These are phyloP conservation scores for Penicillium coffeae DNA, from an alignment of 495 filamentous ascomycete genomes.

Conservation along the genomic window DNA sequence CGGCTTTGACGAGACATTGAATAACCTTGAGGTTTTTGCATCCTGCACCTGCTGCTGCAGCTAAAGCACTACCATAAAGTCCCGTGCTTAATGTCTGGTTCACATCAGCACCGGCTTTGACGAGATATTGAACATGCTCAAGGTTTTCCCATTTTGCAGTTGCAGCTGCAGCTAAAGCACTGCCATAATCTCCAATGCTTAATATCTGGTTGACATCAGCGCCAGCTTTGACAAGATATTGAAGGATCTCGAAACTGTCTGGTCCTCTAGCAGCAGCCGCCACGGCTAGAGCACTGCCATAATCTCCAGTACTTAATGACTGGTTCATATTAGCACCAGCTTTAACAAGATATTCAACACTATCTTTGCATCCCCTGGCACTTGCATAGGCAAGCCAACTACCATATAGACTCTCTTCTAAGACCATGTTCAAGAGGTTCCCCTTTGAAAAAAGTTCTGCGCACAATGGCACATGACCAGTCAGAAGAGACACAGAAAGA, in stretches of 20 bases:
- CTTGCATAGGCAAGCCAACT: background rate
- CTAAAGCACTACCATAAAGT: background rate
- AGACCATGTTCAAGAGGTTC: no score
- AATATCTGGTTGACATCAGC: background rate
- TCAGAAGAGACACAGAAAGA: background rate
- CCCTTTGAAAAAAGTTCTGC: background rate
- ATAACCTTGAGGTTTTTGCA: background rate
- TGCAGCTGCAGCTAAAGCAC: background rate
- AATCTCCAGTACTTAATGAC: background rate
- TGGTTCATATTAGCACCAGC: background rate
- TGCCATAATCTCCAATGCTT: background rate
- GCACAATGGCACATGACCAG: background rate
- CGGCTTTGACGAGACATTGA: background rate
- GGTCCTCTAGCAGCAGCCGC: no score
- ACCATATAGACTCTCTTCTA: no score
- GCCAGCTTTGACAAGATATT: background rate
- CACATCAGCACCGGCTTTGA: background rate
- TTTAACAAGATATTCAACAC: background rate
- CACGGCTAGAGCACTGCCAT: background rate
- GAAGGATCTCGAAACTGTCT: no score
- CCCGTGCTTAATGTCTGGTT: background rate
- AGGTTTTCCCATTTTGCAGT: background rate
- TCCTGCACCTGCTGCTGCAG: background rate
- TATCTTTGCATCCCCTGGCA: background rate
- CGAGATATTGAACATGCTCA: background rate